Base-by-base conservation (phyloP, 331 rosid species). In the Dryas integrifolia region DNA sequence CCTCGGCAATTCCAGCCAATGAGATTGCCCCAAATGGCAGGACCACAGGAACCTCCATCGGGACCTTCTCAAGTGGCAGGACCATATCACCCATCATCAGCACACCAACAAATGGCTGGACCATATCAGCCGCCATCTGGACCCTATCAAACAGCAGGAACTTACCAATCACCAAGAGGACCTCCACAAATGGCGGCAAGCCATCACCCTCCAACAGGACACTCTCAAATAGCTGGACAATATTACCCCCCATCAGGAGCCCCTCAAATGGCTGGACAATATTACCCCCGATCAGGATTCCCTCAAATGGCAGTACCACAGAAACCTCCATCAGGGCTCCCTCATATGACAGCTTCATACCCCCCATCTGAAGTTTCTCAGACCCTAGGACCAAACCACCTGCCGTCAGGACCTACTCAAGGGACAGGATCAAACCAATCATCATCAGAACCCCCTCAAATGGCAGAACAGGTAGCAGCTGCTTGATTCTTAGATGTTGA, bases 181-280 rank as follows among this genome's bases (percentile, higher is more conserved):
- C 16, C 81, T 38, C 60, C 84, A 72, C 85, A 78, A 65, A 66
- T 58, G 82, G n/a, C 75, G 38, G 77, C 81, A 66, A 40, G 62
- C 10, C 70, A 68, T 50, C 45, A 58, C 64, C 70, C 78, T 11
- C 48, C n/a, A 7, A 40, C 51, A 55, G 73, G 50, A 14, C 16
- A 80, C 26, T 56, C 84, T 72, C 85, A 78, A 65, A 66, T 58
- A 81, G n/a, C 75, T 35, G 77, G 81, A 66, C 40, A 63, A 8
- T 67, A 68, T 50, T 39, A 58, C 64, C 70, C 78, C 9, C 48
- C n/a, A 7, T 41, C 16, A 39, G 35, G 35, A 60, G 59, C 82
- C 40, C 44, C 84, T 76, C 91, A 88, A 73, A 81, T 74, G 71
- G 38, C 82, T n/a, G 83, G 84, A 35, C 79, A 64, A 38, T 72